These are phyloP conservation scores for Penicillium sp. DNA, from an alignment of 2,329 filamentous ascomycete species.

Conservation along the genomic window DNA sequence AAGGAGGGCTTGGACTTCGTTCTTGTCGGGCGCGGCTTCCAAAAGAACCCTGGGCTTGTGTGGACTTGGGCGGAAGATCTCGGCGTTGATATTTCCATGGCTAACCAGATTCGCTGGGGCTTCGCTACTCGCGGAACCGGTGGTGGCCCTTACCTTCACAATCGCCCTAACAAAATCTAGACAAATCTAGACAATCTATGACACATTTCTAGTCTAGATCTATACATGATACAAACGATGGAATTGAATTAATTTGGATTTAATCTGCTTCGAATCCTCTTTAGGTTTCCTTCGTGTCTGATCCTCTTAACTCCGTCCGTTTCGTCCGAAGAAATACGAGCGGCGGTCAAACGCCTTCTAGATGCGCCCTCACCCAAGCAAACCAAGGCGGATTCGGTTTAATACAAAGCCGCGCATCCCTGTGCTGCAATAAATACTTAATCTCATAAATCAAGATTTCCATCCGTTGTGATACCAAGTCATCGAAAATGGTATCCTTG, in stretches of 20 bases:
- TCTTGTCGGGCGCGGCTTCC: constrained; percentile 72
- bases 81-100: constrained; percentile 69
- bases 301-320: background rate
- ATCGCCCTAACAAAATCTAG: constrained; percentile 19
- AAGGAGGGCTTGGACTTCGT: constrained; percentile 65
- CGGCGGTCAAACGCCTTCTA: background rate
- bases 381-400: background rate
- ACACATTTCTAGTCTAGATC: background rate
- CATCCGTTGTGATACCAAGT: too few relatives aligned
- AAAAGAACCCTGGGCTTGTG: constrained; percentile 79
- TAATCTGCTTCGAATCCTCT: background rate
- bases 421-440: too few relatives aligned
- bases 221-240: background rate
- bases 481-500: constrained; percentile 10
- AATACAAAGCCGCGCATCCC: background rate
- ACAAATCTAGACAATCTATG: background rate
- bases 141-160: constrained; percentile 20
- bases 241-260: too few relatives aligned
- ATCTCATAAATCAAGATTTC: too few relatives aligned
- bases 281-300: background rate
- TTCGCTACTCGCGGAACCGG: constrained; percentile 38
- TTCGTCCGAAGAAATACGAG: background rate
- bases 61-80: constrained; percentile 72
- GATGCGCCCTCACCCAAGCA: background rate
- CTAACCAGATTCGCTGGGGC: constrained; percentile 69